phyloP scores from a whole-genome alignment of 257 asterid species.

The Catharanthus roseus region DNA sequence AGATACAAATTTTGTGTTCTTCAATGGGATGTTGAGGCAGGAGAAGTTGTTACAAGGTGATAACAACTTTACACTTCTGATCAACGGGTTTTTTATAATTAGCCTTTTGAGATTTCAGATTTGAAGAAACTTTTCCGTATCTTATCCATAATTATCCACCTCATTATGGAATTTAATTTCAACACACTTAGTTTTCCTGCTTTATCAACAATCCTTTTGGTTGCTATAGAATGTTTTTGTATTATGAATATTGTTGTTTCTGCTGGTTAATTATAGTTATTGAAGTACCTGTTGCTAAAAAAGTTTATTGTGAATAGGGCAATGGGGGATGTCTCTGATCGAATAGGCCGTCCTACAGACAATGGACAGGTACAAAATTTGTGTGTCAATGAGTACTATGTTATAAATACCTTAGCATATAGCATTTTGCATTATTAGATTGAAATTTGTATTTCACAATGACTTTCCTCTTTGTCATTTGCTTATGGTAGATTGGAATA shows the following conservation, averaged over 20 bases:
- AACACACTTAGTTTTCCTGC: not conserved
- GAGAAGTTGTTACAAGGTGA: constrained; percentile 79
- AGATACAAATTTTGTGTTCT: constrained; percentile 87
- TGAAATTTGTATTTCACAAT: not conserved
- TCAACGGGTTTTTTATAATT: not conserved
- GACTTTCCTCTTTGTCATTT: constrained; percentile 15
- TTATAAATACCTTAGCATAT: not conserved
- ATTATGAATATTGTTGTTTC: not conserved
- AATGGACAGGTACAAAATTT: constrained; percentile 72
- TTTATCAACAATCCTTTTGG: not conserved
- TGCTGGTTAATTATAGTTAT: constrained; percentile 3
- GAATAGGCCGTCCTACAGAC: constrained; percentile 90
- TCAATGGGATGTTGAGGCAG: constrained; percentile 82
- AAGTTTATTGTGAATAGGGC: constrained; percentile 44
- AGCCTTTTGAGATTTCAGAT: not conserved
- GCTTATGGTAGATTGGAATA: constrained; percentile 61
- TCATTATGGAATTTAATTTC: not conserved
- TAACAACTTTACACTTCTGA: not conserved
- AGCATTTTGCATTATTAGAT: not conserved
- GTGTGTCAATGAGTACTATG: not conserved
- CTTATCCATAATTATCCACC: not conserved
- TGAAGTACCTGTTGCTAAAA: not conserved
- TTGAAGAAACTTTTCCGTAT: not conserved
- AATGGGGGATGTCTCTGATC: constrained; percentile 94
- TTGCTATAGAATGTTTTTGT: not conserved